Conservation (phyloP, 2,329 filamentous ascomycete species). For the Trichoderma brevicompactum region DNA sequence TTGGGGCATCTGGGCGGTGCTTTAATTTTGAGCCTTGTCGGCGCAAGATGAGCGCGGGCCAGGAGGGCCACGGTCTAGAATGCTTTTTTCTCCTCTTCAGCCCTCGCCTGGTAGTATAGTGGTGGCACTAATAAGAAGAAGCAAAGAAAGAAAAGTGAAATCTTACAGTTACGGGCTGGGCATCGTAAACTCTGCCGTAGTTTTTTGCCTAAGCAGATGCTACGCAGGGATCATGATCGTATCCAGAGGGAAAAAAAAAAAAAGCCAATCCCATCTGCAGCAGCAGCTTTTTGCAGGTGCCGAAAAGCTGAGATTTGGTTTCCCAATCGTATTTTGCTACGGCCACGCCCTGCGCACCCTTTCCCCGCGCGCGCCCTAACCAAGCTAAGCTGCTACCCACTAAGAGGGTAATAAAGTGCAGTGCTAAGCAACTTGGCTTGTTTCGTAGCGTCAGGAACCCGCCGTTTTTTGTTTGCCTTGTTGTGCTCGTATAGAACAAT, state of each 20-base stretch:
- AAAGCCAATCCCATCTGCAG: too few species aligned
- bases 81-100: not conserved
- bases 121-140: not conserved
- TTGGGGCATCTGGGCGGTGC: not conserved
- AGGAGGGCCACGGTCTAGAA: constrained; percentile 2
- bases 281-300: too few species aligned
- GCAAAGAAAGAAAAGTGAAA: not conserved
- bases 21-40: constrained; percentile 16
- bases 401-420: not conserved
- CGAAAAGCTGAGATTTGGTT: too few species aligned
- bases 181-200: not conserved
- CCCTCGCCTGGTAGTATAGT: not conserved
- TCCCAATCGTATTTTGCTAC: not conserved
- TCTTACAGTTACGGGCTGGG: not conserved
- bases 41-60: not conserved
- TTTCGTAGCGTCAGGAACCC: constrained; percentile 26
- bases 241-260: too few species aligned
- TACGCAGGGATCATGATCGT: not conserved
- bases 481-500: too few species aligned
- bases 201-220: not conserved
- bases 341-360: not conserved
- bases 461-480: constrained; percentile 12
- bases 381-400: not conserved
- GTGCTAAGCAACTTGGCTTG: constrained; percentile 15
- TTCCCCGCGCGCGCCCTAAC: not conserved